Conservation (phyloP, 805 yeast genomes). For the Kodamaea lidongshanica region DNA sequence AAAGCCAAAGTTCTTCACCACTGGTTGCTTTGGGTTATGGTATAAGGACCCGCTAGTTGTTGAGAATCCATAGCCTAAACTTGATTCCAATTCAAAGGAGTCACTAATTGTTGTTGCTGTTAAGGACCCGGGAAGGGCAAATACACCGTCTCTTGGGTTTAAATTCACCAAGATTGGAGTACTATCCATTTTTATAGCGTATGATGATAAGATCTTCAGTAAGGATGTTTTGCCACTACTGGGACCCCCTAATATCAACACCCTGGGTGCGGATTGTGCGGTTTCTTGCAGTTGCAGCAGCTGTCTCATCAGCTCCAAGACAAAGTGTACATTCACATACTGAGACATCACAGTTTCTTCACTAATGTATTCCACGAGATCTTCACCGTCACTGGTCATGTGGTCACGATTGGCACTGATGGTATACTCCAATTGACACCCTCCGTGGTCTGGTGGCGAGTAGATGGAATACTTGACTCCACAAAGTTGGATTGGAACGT, state of each 20-base stretch:
- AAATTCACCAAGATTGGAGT: constrained; percentile 71
- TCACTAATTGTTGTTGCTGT: constrained; percentile 83
- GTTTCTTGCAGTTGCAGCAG: constrained; percentile 17
- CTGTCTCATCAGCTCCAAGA: constrained; percentile 52
- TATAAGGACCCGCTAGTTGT: constrained; percentile 67
- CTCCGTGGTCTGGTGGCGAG: constrained; percentile 45
- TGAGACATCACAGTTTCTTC: constrained; percentile 65
- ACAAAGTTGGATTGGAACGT: constrained; percentile 40
- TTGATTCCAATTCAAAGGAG: constrained; percentile 64
- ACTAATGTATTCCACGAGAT: constrained; percentile 54
- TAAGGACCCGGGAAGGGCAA: constrained; percentile 75
- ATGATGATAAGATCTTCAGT: constrained; percentile 61
- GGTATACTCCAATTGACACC: constrained; percentile 53
- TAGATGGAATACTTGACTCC: constrained; percentile 36
- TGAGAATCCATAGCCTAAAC: constrained; percentile 69
- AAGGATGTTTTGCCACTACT: constrained; percentile 77
- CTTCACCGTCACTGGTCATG: constrained; percentile 28
- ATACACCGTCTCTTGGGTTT: constrained; percentile 67
- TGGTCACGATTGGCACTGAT: constrained; percentile 20
- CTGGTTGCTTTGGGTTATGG: constrained; percentile 83
- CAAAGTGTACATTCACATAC: constrained; percentile 67
- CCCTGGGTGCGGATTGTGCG: constrained; percentile 40
- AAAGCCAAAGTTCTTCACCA: constrained; percentile 76
- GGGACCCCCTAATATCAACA: constrained; percentile 66
- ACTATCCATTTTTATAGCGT: constrained; percentile 65